Base-by-base conservation (phyloP, 257 asterid genomes). In the Linaria vulgaris region DNA sequence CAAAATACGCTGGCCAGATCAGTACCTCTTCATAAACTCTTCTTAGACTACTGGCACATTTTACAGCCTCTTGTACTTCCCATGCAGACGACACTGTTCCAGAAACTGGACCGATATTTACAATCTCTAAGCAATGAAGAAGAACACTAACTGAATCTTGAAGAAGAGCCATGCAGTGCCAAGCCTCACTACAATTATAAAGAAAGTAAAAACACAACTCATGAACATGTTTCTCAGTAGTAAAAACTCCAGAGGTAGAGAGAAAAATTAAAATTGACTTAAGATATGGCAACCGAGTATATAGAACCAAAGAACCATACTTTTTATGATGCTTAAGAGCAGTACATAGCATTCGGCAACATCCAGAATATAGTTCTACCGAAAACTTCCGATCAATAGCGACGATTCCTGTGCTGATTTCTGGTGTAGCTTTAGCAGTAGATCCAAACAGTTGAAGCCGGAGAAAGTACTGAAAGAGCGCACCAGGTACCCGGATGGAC, bases 21-120 rank as follows among this genome's bases (percentile, higher is more conserved):
- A 78, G 58, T 53, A 79, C 97, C 95, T 92, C 98, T 79, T 92
- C 98, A 56, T 88, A 92, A 64, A 92, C 92, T 83, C 98, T 82
- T 63, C 95, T 81, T 57, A 92, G 79, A 63, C 79, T 78, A 69
- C 85, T 64, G 74, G 98, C 98, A 50, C 96, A 89, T 71, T 71
- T 80, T 76, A 85, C 88, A 27, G 89, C 97, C 67, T 80, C 88
- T 79, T 70, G 82, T 46, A 84, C 80, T 76, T 85, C 88, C 94
- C 94, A 85, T 22, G 76, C 76, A 64, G 69, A 78, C 66, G 12
- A 34, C 15, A 57, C 14, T 47, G 51, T 66, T 67, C 75, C 67
- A 60, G 60, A 59, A 64, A 63, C 73, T 37, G 61, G 70, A 60
- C 72, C 67, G n/a, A 39, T 51, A 61, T 72, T 67, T 39, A 78